phyloP scores from a whole-genome alignment of 2,329 filamentous ascomycete species.

The Epicoccum nigrum region DNA sequence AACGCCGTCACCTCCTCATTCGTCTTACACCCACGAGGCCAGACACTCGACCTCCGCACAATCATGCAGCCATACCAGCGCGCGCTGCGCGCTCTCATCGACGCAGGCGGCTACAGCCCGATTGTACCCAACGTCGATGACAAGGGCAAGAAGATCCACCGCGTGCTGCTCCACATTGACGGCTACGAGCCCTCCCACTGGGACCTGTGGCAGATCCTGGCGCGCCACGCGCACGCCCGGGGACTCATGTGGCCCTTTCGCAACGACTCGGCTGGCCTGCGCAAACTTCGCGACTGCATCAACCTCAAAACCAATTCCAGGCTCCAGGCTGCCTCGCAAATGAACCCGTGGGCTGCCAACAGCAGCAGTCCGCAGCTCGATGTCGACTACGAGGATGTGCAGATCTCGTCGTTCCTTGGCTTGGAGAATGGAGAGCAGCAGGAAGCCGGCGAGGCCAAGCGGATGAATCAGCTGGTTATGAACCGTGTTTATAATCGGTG shows the following conservation, averaged over 20 bases:
- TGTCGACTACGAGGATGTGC: conserved; percentile 24
- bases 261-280: conserved; percentile 30
- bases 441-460: too few species aligned
- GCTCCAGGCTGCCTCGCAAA: conserved; percentile 23
- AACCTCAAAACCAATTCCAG: conserved; percentile 23
- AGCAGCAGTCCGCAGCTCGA: background rate
- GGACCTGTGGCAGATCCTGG: conserved; percentile 39
- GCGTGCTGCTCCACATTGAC: conserved; percentile 44
- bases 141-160: conserved; percentile 30
- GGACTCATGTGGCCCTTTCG: conserved; percentile 44
- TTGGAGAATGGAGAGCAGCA: conserved; percentile 1
- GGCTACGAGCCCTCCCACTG: conserved; percentile 40
- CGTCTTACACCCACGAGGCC: conserved; percentile 50
- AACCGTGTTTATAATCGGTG: conserved; percentile 53
- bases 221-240: conserved; percentile 37
- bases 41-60: conserved; percentile 31
- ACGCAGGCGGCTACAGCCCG: conserved; percentile 42
- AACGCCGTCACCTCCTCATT: conserved; percentile 53
- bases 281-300: conserved; percentile 38
- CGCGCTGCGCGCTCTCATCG: conserved; percentile 43
- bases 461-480: conserved; percentile 38
- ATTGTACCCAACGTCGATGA: conserved; percentile 29
- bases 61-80: conserved; percentile 51
- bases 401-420: conserved; percentile 23
- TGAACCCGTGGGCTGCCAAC: conserved; percentile 28